Conservation (phyloP, 2,329 filamentous ascomycete genomes). For the Cladosporium halotolerans region DNA sequence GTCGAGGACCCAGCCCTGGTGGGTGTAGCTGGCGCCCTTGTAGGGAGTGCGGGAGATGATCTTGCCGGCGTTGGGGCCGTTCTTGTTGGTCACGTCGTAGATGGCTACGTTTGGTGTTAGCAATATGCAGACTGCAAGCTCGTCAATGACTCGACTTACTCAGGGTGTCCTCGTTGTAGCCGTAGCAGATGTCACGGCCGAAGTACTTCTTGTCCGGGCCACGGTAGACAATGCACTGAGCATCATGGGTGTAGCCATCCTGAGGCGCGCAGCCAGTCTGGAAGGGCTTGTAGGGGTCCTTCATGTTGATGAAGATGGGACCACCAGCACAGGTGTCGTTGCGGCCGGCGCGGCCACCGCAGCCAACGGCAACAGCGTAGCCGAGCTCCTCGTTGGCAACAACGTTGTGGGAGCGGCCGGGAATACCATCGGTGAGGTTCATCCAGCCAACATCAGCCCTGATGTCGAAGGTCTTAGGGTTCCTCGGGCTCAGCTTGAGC, state of each 20-base stretch:
- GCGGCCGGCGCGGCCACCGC: conserved; percentile 31
- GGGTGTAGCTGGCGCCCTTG: conserved; percentile 45
- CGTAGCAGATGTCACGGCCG: conserved; percentile 46
- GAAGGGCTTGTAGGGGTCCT: conserved; percentile 44
- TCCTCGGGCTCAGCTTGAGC: conserved; percentile 40
- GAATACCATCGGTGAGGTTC: conserved; percentile 35
- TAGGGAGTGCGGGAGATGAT: conserved; percentile 47
- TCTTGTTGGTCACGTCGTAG: conserved; percentile 44
- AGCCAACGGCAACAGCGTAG: conserved; percentile 39
- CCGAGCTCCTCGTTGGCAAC: conserved; percentile 45
- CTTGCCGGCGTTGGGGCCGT: conserved; percentile 21
- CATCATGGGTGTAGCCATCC: conserved; percentile 54
- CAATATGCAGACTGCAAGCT: too few species aligned
- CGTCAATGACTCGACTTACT: conserved; percentile 14
- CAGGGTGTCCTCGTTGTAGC: conserved; percentile 46
- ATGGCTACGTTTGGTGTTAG: conserved; percentile 17
- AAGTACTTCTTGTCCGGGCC: conserved; percentile 43
- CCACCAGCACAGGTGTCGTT: conserved; percentile 43
- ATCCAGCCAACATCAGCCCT: conserved; percentile 37
- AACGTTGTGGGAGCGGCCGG: conserved; percentile 47
- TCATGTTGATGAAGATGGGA: conserved; percentile 49
- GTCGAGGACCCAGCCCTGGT: conserved; percentile 50
- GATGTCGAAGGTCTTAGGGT: conserved; percentile 38
- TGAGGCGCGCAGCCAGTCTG: conserved; percentile 45
- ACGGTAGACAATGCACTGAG: conserved; percentile 49